Base-by-base conservation (phyloP, 1,139 yeast genomes). In the Yamadazyma aaseri region DNA sequence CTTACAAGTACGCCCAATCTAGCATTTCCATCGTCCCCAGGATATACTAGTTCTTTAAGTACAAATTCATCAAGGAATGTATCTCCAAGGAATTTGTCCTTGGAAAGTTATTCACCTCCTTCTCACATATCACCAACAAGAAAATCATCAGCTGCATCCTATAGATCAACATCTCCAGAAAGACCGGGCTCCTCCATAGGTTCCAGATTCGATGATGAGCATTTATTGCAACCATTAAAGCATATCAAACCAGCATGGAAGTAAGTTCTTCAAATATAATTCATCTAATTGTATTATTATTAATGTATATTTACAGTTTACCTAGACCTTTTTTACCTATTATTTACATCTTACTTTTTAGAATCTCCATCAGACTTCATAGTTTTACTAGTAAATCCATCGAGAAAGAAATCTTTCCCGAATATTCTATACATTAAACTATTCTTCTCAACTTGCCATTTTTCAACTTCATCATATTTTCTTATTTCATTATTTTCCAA, bases 311-410 rank as follows among this genome's bases (percentile, higher is more conserved):
- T 28, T 24, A n/a, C 8, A 10, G 27, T 20, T 25, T 11, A 32
- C 24, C 23, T 32, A 24, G 22, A 33, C 29, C 17, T 31, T 32
- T 33, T 31, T 23, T 27, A 26, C 17, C 33, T 34, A 20, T 20
- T 29, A 20, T 26, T 20, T 29, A 21, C 29, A 18, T 21, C 29
- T 29, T 35, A 27, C 25, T 35, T 29, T 12, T 26, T 33, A 4
- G 26, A 29, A 9, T 30, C 36, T 2, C 27, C 13, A 9, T 33
- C 41, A 2, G 33, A 21, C 26, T 42, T 41, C 64, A 68, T 63
- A 4, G 75, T 66, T 38, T 56, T 63, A 43, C 73, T 67, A 11
- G 76, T 70, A 37, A 66, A 65, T 13, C 75, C 75, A 37, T 70
- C 75, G 35, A 67, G 53, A 42, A 64, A 70, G 50, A 63, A 68